Evolutionary conservation across 495 filamentous ascomycete genomes (phyloP), one percentile per base, ranked within the genome.

Genomic region (Poronia punctata): DNA sequence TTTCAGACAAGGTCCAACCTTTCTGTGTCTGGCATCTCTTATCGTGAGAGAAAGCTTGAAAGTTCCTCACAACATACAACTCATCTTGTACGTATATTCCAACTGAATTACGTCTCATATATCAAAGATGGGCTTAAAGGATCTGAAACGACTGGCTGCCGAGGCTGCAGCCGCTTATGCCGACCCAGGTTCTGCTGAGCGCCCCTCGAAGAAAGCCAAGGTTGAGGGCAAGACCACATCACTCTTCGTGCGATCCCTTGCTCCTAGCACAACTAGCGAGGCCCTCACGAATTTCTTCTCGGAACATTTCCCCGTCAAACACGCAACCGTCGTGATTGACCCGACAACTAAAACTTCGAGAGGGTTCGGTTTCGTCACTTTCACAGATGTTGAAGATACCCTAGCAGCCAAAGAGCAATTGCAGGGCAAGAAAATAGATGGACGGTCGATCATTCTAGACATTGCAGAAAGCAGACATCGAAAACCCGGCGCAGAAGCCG

Each of bases 361-460:
- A 49, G 90, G 90, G 7, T 99, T 84, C 61, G 92, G 92, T 34
- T 99, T 99, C 63, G 89, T 97, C 32, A 95, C 92, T 9, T 95
- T 97, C 53, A 82, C 88, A 53, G 90, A 97, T 53, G 71, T 83
- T 35, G 88, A 95, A 45, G 92, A 99, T 64, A 88, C 92, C 18
- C 64, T 83, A 48, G 69, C 75, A 36, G 92, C 92, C 11, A 68
- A 80, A 55, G 73, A 83, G 46, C 80, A 89, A 57, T 77, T 95
- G 54, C 75, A 93, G 53, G 80, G 81, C 34, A 64, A 79, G 30
- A 65, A 73, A 15, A 74, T 95, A 23, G 72, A 85, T 24, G 90
- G 88, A 1, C 79, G 83, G 46, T 85, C 82, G 46, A 79, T 98
- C 53, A 79, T 74, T 40, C 73, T 97, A 30, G 90, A 97, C 51